These are phyloP conservation scores for Didymella pinodella DNA, from an alignment of 2,329 filamentous ascomycete species.

Conservation along the genomic window DNA sequence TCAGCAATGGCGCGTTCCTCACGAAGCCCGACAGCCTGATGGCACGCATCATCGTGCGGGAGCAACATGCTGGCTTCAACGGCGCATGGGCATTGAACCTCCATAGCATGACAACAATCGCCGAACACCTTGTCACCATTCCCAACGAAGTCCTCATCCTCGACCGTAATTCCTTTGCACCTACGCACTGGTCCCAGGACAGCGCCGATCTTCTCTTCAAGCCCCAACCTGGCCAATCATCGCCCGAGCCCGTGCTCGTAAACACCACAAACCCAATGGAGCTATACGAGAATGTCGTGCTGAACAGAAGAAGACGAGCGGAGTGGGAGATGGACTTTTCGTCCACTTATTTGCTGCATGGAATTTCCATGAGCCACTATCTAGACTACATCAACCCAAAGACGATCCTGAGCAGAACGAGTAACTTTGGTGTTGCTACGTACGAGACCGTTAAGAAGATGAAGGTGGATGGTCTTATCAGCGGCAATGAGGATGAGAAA, in stretches of 20 bases:
- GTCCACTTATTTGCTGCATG: constrained; percentile 30
- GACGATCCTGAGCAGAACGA: constrained; percentile 24
- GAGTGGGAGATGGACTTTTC: constrained; percentile 33
- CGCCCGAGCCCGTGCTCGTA: neutral
- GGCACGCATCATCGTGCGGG: constrained; percentile 26
- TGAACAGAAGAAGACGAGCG: constrained; percentile 13
- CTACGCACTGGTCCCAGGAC: neutral
- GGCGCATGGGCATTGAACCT: constrained; percentile 27
- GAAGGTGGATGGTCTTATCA: constrained; percentile 25
- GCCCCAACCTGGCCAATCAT: neutral
- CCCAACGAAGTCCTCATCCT: neutral
- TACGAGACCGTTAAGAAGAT: constrained; percentile 28
- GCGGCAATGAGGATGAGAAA: constrained; percentile 7
- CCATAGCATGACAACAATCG: constrained; percentile 11
- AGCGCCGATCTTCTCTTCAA: neutral
- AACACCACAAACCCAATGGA: neutral
- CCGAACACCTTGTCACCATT: neutral
- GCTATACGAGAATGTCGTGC: constrained; percentile 21
- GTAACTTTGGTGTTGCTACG: constrained; percentile 30
- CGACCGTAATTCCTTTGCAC: neutral
- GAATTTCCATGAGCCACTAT: constrained; percentile 17
- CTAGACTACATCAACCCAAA: constrained; percentile 23
- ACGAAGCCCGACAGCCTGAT: constrained; percentile 27
- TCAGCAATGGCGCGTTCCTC: constrained; percentile 34
- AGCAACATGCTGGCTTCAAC: constrained; percentile 29